Evolutionary conservation across 106 monocot genomes (phyloP).

Genomic region (Dendrobium catenatum): DNA sequence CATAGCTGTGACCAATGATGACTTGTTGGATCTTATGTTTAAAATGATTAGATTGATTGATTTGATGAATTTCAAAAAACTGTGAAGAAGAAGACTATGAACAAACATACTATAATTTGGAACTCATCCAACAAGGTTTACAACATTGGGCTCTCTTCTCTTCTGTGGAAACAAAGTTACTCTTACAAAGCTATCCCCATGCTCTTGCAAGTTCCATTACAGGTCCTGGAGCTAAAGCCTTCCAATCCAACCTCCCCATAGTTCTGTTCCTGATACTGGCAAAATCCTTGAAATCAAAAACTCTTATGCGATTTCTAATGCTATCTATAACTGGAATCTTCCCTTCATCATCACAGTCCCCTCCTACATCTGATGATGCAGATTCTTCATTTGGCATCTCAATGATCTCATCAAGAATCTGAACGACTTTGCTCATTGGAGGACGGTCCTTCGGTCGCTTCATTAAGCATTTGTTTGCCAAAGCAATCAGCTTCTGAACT

Average conservation of each 20-base stretch:
- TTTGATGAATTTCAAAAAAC: too few species aligned
- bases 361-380: background rate
- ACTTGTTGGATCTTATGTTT: too few species aligned
- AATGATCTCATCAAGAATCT: conserved; percentile 37
- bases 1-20: too few species aligned
- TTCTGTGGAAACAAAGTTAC: too few species aligned
- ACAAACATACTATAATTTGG: too few species aligned
- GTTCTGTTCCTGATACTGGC: too few species aligned
- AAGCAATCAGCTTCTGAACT: conserved; percentile 24
- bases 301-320: too few species aligned
- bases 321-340: conserved; percentile 3
- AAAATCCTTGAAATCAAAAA: too few species aligned
- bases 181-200: conserved; percentile 10
- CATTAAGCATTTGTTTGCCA: conserved; percentile 52
- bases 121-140: too few species aligned
- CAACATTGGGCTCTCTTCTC: too few species aligned
- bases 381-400: conserved; percentile 11
- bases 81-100: too few species aligned
- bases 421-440: conserved; percentile 50
- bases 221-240: conserved; percentile 15
- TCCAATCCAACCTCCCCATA: conserved; percentile 11
- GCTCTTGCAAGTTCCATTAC: conserved; percentile 11
- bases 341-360: background rate
- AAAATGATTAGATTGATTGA: too few species aligned
- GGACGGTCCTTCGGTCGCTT: conserved; percentile 53